Conservation (phyloP, 805 yeast species). For the Wickerhamiella lipophila region DNA sequence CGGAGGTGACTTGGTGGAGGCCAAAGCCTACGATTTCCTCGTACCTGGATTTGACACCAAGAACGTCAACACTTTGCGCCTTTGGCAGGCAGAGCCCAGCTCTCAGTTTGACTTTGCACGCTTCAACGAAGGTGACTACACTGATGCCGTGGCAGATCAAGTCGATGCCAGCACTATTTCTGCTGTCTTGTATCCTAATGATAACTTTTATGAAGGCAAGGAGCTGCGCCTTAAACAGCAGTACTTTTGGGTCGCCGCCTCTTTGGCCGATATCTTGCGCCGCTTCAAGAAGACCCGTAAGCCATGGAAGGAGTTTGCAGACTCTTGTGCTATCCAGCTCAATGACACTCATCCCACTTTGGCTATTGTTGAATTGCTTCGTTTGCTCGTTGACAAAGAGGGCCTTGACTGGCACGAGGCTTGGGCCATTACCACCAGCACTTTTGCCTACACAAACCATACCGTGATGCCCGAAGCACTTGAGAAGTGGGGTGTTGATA, state of each 20-base stretch:
- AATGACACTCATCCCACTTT: constrained; percentile 92
- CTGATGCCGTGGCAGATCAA: constrained; percentile 68
- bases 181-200: constrained; percentile 87
- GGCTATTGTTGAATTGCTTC: constrained; percentile 79
- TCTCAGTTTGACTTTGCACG: constrained; percentile 82
- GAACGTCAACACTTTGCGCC: constrained; percentile 75
- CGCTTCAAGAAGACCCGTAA: constrained; percentile 68
- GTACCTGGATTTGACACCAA: constrained; percentile 72
- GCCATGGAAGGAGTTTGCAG: constrained; percentile 74
- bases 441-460: constrained; percentile 88
- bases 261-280: constrained; percentile 79
- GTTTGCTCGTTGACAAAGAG: constrained; percentile 76
- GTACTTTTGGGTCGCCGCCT: constrained; percentile 94
- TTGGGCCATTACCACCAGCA: constrained; percentile 67
- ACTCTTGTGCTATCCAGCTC: constrained; percentile 79
- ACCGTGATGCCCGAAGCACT: constrained; percentile 91
- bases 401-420: constrained; percentile 71
- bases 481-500: constrained; percentile 88
- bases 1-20: constrained; percentile 81
- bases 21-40: constrained; percentile 84
- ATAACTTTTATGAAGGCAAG: constrained; percentile 82
- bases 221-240: constrained; percentile 89
- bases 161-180: constrained; percentile 87
- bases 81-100: constrained; percentile 86
- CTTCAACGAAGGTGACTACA: constrained; percentile 84